These are phyloP conservation scores for Davidsoniella virescens DNA, from an alignment of 2,329 filamentous ascomycete genomes.

Conservation along the genomic window DNA sequence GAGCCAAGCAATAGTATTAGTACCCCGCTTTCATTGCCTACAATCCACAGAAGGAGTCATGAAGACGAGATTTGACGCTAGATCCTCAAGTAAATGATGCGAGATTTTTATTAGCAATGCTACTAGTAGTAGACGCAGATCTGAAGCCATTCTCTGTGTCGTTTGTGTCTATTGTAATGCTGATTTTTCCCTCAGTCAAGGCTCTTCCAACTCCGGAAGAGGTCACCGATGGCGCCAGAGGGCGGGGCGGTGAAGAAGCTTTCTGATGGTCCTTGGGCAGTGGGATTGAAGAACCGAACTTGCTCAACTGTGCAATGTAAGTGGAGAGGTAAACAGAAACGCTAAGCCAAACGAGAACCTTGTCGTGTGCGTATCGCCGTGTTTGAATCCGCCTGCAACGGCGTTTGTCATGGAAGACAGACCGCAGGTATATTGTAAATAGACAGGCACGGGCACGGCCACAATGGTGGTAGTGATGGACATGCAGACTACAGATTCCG, in stretches of 20 bases:
- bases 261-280: too few species aligned
- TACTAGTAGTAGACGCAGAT: too few species aligned
- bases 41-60: conserved; percentile 3
- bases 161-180: too few species aligned
- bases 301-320: too few species aligned
- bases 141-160: neutral
- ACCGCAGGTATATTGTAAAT: neutral
- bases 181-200: too few species aligned
- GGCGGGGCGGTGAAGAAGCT: too few species aligned
- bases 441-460: neutral
- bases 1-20: neutral
- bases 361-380: conserved; percentile 1
- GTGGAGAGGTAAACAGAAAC: too few species aligned
- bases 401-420: neutral
- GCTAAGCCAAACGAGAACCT: conserved; percentile 2
- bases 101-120: neutral
- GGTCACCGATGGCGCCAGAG: too few species aligned
- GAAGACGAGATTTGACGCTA: neutral
- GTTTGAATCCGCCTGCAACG: neutral
- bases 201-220: too few species aligned
- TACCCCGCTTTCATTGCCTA: neutral
- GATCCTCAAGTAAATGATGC: neutral
- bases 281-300: too few species aligned
- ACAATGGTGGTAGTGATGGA: neutral
- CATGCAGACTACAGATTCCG: too few species aligned